These are phyloP conservation scores for Anthostomella pinea DNA, from an alignment of 2,329 filamentous ascomycete species.

Conservation along the genomic window DNA sequence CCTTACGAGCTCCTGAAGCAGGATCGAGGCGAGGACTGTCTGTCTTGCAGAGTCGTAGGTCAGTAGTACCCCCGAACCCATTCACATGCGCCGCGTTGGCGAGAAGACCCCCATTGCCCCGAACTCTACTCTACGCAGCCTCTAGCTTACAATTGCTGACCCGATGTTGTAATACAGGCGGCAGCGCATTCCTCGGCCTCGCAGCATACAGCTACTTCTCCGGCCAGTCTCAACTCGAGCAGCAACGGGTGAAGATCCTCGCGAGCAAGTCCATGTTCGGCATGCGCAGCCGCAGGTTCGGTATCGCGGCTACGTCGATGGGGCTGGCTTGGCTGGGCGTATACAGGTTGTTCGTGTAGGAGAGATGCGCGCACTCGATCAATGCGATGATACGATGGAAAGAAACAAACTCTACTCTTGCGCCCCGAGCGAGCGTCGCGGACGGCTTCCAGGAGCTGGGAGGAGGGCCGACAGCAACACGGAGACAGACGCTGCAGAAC, in stretches of 20 bases:
- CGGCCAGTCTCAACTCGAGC: slow-evolving; percentile 68
- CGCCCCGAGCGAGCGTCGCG: neutral
- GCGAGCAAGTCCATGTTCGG: slow-evolving; percentile 69
- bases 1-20: slow-evolving; percentile 56
- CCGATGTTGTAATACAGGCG: slow-evolving; percentile 49
- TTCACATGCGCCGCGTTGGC: too few relatives aligned
- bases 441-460: neutral
- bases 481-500: too few relatives aligned
- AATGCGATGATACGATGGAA: neutral
- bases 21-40: slow-evolving; percentile 63
- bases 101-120: too few relatives aligned
- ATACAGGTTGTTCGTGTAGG: slow-evolving; percentile 62
- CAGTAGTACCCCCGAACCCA: slow-evolving; percentile 34
- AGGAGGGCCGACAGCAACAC: too few relatives aligned
- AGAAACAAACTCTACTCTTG: neutral
- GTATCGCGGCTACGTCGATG: slow-evolving; percentile 66
- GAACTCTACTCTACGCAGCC: too few relatives aligned
- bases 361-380: neutral
- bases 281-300: slow-evolving; percentile 65
- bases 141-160: too few relatives aligned
- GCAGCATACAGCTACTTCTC: slow-evolving; percentile 76
- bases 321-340: slow-evolving; percentile 68
- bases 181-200: slow-evolving; percentile 71
- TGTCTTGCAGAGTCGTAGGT: slow-evolving; percentile 71
- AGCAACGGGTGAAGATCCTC: slow-evolving; percentile 63